These are phyloP conservation scores for Diaporthe citriasiana DNA, from an alignment of 2,329 filamentous ascomycete genomes.

Conservation along the genomic window DNA sequence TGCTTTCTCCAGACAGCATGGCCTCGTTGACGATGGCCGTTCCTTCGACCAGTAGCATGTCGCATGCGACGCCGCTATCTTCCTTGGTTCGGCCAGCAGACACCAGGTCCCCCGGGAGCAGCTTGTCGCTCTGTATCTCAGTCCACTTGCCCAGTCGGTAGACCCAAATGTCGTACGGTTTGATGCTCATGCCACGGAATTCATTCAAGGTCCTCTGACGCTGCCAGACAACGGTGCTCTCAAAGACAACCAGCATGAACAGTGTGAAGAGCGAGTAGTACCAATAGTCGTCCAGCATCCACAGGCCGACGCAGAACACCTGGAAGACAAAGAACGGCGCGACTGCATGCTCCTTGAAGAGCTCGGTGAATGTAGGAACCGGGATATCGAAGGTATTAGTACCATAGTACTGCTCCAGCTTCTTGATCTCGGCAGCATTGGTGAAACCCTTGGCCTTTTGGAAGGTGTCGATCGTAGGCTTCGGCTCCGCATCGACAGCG, in stretches of 20 bases:
- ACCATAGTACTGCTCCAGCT: conserved; percentile 92
- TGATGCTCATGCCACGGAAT: conserved; percentile 99
- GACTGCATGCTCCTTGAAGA: conserved; percentile 98
- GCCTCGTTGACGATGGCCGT: conserved; percentile 99
- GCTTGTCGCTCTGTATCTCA: conserved; percentile 89
- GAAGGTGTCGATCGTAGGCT: conserved; percentile 82
- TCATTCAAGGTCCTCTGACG: conserved; percentile 94
- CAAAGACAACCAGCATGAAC: conserved; percentile 97
- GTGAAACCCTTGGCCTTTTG: conserved; percentile 84
- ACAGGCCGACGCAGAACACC: conserved; percentile 97
- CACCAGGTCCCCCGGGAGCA: conserved; percentile 92
- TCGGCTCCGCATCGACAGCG: conserved; percentile 86
- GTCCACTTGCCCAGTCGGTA: conserved; percentile 90
- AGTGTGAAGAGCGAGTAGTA: conserved; percentile 99
- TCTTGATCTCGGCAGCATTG: conserved; percentile 80
- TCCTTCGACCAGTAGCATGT: conserved; percentile 95
- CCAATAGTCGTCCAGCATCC: conserved; percentile 99
- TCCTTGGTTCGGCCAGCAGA: conserved; percentile 96
- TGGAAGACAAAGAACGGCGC: conserved; percentile 99
- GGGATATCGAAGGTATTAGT: conserved; percentile 98
- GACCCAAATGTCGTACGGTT: conserved; percentile 95
- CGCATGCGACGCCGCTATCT: conserved; percentile 95
- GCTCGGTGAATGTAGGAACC: conserved; percentile 92
- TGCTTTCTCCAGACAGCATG: conserved; percentile 98
- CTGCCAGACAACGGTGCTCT: conserved; percentile 99